Conservation (phyloP, 2,329 filamentous ascomycete genomes). For the Nothopassalora personata region DNA sequence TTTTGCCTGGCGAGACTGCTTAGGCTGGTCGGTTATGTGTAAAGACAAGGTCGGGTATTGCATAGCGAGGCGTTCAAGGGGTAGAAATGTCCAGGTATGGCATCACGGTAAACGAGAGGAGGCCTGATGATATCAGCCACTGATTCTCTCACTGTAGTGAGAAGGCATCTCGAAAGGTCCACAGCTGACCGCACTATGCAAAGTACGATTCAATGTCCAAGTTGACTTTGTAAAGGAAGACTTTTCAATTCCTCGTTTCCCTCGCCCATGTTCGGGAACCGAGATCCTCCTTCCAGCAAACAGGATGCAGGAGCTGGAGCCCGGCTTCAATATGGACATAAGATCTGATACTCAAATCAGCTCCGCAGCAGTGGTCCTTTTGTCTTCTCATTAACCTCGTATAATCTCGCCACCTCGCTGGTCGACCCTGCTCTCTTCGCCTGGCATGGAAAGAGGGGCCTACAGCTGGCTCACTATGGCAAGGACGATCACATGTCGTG, state of each 20-base stretch:
- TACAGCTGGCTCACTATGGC: not conserved
- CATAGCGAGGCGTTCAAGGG: slow-evolving; percentile 23
- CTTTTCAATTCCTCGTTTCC: not conserved
- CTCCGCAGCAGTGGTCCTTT: not conserved
- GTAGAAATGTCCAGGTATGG: not conserved
- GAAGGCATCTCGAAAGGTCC: not conserved
- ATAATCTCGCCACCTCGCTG: not conserved
- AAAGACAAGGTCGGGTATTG: slow-evolving; percentile 6
- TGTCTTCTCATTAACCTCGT: not conserved
- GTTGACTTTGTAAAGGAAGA: not conserved
- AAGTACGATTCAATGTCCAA: not conserved
- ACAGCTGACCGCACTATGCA: not conserved
- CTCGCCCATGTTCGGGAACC: not conserved
- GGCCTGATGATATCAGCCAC: not conserved
- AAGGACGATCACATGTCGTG: not conserved
- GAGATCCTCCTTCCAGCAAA: not conserved
- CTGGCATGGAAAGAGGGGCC: not conserved
- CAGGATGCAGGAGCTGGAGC: not conserved
- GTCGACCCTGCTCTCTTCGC: not conserved
- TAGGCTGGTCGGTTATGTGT: slow-evolving; percentile 9
- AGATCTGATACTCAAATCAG: too few species aligned
- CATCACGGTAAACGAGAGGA: not conserved
- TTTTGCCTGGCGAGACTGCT: slow-evolving; percentile 51
- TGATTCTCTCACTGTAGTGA: not conserved
- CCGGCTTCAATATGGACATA: too few species aligned